Evolutionary conservation across 164 flowering plant genomes (phyloP).

Genomic region (Nymphaea colorata): DNA sequence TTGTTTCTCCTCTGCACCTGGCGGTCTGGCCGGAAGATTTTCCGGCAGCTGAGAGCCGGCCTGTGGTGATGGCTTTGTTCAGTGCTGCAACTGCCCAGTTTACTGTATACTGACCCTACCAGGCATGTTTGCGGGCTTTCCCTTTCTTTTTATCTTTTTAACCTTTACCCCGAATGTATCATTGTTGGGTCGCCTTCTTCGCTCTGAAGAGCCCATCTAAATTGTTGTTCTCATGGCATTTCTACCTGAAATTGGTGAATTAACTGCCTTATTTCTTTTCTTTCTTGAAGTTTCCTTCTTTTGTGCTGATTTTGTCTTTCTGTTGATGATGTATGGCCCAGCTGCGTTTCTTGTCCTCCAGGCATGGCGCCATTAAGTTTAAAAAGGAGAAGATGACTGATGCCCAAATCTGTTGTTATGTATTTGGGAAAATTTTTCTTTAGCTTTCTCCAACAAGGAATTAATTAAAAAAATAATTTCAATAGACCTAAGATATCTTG

Average conservation of each 20-base stretch:
- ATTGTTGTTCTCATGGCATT: background rate
- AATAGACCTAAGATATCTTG: no score
- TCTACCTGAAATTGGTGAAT: background rate
- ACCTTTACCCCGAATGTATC: background rate
- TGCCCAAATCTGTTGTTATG: no score
- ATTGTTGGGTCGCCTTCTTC: background rate
- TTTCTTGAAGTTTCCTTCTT: background rate
- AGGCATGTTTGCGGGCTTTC: background rate
- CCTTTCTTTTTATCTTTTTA: background rate
- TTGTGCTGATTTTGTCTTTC: background rate
- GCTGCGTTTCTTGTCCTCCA: no score
- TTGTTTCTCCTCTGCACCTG: background rate
- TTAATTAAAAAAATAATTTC: no score
- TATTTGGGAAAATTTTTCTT: no score
- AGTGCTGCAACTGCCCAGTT: background rate
- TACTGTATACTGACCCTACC: background rate
- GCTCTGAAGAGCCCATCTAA: background rate
- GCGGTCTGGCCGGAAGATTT: background rate
- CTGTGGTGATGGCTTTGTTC: conserved; percentile 1
- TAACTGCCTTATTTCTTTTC: background rate
- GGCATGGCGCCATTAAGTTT: no score
- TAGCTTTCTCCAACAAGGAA: no score
- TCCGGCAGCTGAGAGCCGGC: background rate
- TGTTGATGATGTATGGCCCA: no score
- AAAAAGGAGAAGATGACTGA: no score